Conservation (phyloP, 1,284 basidiomycete species). For the Clitocybe nebularis region DNA sequence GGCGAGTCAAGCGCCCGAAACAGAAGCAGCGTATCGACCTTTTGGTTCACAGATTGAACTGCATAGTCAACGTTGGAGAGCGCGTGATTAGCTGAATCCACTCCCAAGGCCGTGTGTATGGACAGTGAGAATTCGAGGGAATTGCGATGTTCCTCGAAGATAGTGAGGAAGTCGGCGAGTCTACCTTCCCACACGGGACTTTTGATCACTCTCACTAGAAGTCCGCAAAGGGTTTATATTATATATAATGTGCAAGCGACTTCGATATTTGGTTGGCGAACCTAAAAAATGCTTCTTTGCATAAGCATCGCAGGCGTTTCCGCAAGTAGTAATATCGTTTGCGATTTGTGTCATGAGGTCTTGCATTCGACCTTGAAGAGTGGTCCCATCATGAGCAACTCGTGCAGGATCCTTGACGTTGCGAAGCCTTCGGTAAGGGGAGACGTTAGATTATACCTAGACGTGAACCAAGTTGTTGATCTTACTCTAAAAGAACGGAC, state of each 20-base stretch:
- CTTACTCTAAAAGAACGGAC: constrained; percentile 28
- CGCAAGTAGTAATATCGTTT: constrained; percentile 30
- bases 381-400: constrained; percentile 24
- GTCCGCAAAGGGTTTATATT: background rate
- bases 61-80: constrained; percentile 21
- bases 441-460: background rate
- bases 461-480: constrained; percentile 9
- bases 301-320: constrained; percentile 33
- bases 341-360: constrained; percentile 27
- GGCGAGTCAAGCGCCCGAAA: constrained; percentile 29
- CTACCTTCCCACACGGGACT: constrained; percentile 27
- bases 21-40: constrained; percentile 27
- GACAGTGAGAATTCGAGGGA: constrained; percentile 24
- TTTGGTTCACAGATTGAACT: constrained; percentile 24
- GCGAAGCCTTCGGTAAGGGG: constrained; percentile 24
- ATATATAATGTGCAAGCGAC: constrained; percentile 9
- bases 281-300: constrained; percentile 32
- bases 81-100: constrained; percentile 29
- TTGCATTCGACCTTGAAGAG: constrained; percentile 24
- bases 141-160: constrained; percentile 26
- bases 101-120: constrained; percentile 27
- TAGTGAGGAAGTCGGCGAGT: constrained; percentile 23
- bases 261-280: too few species aligned
- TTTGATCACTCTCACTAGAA: constrained; percentile 28
- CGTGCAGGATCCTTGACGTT: constrained; percentile 23